Percentiles rank a stretch among this genome's conserved stretches.
phyloP scores from a whole-genome alignment of 2,329 filamentous ascomycete species.

The Alternaria ventricosa region DNA sequence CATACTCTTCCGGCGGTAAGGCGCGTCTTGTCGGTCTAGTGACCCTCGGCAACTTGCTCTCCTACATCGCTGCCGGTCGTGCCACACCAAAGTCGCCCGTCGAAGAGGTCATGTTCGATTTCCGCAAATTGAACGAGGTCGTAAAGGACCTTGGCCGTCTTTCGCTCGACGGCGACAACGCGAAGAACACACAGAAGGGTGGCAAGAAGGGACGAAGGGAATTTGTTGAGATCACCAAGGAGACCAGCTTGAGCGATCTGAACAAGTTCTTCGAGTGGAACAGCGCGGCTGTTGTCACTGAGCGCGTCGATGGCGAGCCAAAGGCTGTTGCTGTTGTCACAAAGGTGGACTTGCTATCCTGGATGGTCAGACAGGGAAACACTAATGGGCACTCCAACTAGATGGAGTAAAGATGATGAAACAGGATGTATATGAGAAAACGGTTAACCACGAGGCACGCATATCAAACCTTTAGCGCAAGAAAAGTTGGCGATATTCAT shows the following conservation, averaged over 20 bases:
- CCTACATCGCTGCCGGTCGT: constrained; percentile 84
- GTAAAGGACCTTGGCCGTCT: constrained; percentile 72
- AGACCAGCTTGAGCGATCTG: constrained; percentile 82
- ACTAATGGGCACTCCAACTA: constrained; percentile 9
- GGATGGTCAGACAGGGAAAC: constrained; percentile 69
- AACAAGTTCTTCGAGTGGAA: constrained; percentile 99
- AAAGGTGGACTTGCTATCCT: constrained; percentile 93
- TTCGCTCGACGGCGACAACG: constrained; percentile 32
- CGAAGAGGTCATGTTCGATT: constrained; percentile 95
- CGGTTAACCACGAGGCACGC: background rate
- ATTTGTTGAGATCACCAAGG: constrained; percentile 93
- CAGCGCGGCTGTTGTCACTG: constrained; percentile 91
- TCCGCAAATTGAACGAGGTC: constrained; percentile 83
- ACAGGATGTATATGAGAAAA: background rate
- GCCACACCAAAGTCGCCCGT: constrained; percentile 77
- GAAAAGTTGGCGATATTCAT: background rate
- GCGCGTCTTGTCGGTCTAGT: constrained; percentile 86
- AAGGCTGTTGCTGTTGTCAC: constrained; percentile 92
- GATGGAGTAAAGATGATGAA: background rate
- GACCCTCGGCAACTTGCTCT: constrained; percentile 92
- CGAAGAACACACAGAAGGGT: constrained; percentile 21
- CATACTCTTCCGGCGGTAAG: constrained; percentile 61
- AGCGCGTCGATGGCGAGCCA: constrained; percentile 65
- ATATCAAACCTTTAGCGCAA: background rate
- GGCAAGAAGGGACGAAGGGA: constrained; percentile 56